phyloP scores from a whole-genome alignment of 441 rosid genomes.

The Populus trichocarpa region DNA sequence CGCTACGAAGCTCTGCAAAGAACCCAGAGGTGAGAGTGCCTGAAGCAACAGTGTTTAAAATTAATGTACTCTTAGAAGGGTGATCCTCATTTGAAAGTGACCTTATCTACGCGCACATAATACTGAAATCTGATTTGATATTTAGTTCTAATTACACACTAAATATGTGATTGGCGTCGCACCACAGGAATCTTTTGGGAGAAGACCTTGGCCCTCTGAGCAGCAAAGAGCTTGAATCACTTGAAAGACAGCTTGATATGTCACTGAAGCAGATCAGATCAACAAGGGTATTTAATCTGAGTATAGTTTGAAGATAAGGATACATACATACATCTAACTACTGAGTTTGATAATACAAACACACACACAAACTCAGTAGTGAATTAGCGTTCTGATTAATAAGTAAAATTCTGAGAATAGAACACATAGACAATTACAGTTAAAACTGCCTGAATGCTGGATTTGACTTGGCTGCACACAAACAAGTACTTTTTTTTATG shows the following conservation, averaged over 20 bases:
- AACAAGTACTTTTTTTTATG: not conserved
- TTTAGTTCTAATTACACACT: not conserved
- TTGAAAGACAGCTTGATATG: slow-evolving; percentile 92
- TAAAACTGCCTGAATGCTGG: not conserved
- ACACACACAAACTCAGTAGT: no score
- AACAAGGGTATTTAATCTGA: slow-evolving; percentile 48
- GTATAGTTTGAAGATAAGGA: not conserved
- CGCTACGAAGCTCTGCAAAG: slow-evolving; percentile 82
- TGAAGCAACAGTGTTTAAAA: not conserved
- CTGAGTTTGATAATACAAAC: no score
- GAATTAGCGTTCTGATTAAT: not conserved
- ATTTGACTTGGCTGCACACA: not conserved
- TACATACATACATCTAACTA: not conserved
- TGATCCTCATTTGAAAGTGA: not conserved
- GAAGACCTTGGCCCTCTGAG: slow-evolving; percentile 95
- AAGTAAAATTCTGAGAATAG: not conserved
- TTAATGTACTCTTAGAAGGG: not conserved
- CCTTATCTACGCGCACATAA: not conserved
- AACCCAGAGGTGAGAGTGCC: slow-evolving; percentile 59
- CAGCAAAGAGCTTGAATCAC: slow-evolving; percentile 93
- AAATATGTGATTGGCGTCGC: not conserved
- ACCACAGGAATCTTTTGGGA: slow-evolving; percentile 72
- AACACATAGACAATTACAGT: not conserved
- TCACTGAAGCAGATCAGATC: slow-evolving; percentile 93
- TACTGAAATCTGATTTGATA: not conserved